phyloP scores from a whole-genome alignment of 805 yeast species.

The Kregervanrija fluxuum region DNA sequence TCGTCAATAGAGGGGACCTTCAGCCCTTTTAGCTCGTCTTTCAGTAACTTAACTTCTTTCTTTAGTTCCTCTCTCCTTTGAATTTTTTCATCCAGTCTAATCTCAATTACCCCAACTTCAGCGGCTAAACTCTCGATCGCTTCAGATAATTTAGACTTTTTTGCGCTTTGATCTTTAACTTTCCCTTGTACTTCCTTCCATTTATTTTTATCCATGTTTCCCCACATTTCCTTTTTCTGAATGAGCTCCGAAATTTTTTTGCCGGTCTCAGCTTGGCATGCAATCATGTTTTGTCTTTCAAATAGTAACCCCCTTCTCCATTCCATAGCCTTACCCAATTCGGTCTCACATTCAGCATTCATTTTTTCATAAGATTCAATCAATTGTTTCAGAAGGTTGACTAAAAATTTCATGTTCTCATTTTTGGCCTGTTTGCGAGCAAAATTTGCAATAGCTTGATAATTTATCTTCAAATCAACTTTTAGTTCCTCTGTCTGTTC shows the following conservation, averaged over 20 bases:
- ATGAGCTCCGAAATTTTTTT: conserved; percentile 10
- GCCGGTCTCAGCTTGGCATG: conserved; percentile 14
- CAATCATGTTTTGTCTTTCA: conserved; percentile 19
- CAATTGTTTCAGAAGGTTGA: conserved; percentile 22
- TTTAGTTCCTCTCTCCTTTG: not conserved
- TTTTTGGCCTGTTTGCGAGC: conserved; percentile 25
- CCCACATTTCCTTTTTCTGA: conserved; percentile 7
- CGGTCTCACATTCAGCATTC: conserved; percentile 14
- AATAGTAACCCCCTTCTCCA: conserved; percentile 18
- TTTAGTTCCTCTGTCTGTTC: conserved; percentile 19
- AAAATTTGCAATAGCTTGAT: conserved; percentile 26
- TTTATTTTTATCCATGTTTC: conserved; percentile 5
- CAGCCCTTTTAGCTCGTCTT: not conserved
- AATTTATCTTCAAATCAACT: conserved; percentile 20
- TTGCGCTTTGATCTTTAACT: not conserved
- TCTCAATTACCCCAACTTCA: not conserved
- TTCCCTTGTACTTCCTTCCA: conserved; percentile 2
- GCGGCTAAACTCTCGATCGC: conserved; percentile 1
- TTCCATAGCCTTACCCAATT: conserved; percentile 17
- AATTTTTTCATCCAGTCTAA: conserved; percentile 1
- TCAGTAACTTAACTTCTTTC: conserved; percentile 4
- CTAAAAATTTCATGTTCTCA: conserved; percentile 23
- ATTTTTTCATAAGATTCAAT: conserved; percentile 20
- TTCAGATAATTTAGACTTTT: not conserved
- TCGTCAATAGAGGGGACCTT: conserved; percentile 15